phyloP scores from a whole-genome alignment of 768 basidiomycete genomes.

The Mycena crocata region DNA sequence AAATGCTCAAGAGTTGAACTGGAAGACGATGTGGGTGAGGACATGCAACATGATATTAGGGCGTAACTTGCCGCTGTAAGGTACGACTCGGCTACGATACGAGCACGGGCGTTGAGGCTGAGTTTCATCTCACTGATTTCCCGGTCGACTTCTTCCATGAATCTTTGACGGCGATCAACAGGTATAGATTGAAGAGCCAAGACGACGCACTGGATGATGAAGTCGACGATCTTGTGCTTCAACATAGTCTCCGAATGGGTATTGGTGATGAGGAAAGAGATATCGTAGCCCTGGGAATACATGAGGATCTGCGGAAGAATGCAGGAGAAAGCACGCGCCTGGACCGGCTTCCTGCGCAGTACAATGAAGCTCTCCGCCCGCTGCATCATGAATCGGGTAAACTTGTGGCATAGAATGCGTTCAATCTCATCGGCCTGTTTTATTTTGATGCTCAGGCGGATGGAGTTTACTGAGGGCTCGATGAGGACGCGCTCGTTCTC shows the following conservation, averaged over 20 bases:
- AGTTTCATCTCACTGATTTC: slow-evolving; percentile 99
- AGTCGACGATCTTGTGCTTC: slow-evolving; percentile 99
- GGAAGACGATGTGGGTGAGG: slow-evolving; percentile 15
- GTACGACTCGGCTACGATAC: slow-evolving; percentile 98
- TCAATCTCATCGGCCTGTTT: slow-evolving; percentile 99
- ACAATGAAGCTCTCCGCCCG: slow-evolving; percentile 98
- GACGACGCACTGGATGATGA: slow-evolving; percentile 91
- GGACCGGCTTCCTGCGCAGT: slow-evolving; percentile 92
- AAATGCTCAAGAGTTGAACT: slow-evolving; percentile 54
- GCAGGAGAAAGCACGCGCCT: slow-evolving; percentile 58
- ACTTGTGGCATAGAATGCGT: slow-evolving; percentile 96
- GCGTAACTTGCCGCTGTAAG: slow-evolving; percentile 78
- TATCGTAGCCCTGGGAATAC: slow-evolving; percentile 90
- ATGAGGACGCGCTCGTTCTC: slow-evolving; percentile 97
- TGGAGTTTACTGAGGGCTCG: slow-evolving; percentile 97
- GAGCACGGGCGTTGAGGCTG: slow-evolving; percentile 93
- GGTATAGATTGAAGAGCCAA: slow-evolving; percentile 10
- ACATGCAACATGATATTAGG: not conserved
- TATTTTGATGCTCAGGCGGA: slow-evolving; percentile 96
- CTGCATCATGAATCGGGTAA: slow-evolving; percentile 99
- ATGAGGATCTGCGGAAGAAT: not conserved
- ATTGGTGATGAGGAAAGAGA: slow-evolving; percentile 98
- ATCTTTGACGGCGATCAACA: slow-evolving; percentile 58
- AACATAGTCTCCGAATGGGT: slow-evolving; percentile 98
- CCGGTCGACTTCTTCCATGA: slow-evolving; percentile 99